Base-by-base conservation (phyloP, 2,329 filamentous ascomycete genomes). In the Alternaria sp. region DNA sequence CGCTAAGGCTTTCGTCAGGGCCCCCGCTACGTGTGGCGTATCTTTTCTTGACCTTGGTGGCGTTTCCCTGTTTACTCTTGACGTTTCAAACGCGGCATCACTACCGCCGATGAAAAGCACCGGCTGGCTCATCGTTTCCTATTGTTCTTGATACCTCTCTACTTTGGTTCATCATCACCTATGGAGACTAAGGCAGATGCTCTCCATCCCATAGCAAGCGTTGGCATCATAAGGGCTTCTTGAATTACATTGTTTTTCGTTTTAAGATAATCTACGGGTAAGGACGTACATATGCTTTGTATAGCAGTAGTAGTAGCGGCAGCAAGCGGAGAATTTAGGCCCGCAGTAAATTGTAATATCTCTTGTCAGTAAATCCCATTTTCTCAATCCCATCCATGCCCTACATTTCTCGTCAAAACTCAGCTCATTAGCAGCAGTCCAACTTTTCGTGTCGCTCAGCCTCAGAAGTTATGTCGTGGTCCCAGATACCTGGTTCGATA, bases 1-100 rank as follows among this genome's bases (percentile, higher is more conserved):
- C 90, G 92, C 77, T 92, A 78, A 82, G 20, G 32, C 40, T 12
- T 96, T 70, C 90, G 92, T 77, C 92, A 78, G 82, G 20, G 32
- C 40, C 12, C 34, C 49, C 28, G 28, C 50, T 55, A 40, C 20
- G 32, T 45, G 14, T 34, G 40, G 34, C 34, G 28, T 55, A 57
- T 22, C 46, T 57, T 68, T 66, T 62, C 63, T 68, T 65, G 65
- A 66, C 61, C 65, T 59, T 60, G 57, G 62, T 54, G 51, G 59
- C 54, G 55, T 53, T 63, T 56, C 53, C 41, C 46, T 57, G 54
- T 25, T 43, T 51, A 41, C 44, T 30, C 28, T 54, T 56, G 49
- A 60, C 34, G 36, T 59, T 55, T 53, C 54, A 59, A 36, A 34
- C 49, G 55, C 60, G 48, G 56, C 54, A 59, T 56, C 54, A 54